Percentiles rank a stretch among this genome's conserved stretches.
Evolutionary conservation across 2,329 filamentous ascomycete genomes (phyloP).

Genomic region (Trichoderma lentiforme): DNA sequence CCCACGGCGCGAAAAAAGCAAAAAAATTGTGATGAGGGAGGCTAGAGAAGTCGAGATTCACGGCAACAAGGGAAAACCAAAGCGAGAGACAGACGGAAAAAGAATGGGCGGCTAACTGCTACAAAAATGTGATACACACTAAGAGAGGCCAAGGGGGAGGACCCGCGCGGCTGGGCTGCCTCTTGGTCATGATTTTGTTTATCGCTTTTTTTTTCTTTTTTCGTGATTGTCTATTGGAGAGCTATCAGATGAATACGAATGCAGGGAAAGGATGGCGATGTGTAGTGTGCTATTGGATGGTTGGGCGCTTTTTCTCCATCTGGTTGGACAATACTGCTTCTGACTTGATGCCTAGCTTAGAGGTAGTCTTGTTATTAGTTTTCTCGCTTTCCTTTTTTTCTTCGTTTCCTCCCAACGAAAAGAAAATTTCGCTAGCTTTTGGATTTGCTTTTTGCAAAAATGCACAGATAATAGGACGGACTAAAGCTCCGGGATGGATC

Average conservation of each 20-base stretch:
- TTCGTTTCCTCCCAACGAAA: neutral
- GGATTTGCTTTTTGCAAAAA: neutral
- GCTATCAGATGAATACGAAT: neutral
- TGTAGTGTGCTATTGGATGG: neutral
- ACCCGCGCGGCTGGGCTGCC: neutral
- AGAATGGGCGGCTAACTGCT: neutral
- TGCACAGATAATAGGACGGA: neutral
- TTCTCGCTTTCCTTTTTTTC: neutral
- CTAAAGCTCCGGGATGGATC: neutral
- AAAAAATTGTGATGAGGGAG: neutral
- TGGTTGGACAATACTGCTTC: neutral
- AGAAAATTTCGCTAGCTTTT: neutral
- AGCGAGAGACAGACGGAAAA: neutral
- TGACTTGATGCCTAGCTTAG: neutral
- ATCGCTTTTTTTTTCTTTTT: neutral
- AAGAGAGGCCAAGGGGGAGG: neutral
- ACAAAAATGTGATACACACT: neutral
- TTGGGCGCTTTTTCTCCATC: neutral
- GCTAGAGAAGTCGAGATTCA: neutral
- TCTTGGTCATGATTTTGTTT: neutral
- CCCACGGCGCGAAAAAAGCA: neutral
- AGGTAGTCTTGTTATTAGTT: too few relatives aligned
- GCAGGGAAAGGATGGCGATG: neutral
- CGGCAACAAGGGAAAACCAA: neutral
- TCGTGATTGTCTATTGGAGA: neutral